Base-by-base conservation (phyloP, 768 basidiomycete species). In the Chalciporus chontae region DNA sequence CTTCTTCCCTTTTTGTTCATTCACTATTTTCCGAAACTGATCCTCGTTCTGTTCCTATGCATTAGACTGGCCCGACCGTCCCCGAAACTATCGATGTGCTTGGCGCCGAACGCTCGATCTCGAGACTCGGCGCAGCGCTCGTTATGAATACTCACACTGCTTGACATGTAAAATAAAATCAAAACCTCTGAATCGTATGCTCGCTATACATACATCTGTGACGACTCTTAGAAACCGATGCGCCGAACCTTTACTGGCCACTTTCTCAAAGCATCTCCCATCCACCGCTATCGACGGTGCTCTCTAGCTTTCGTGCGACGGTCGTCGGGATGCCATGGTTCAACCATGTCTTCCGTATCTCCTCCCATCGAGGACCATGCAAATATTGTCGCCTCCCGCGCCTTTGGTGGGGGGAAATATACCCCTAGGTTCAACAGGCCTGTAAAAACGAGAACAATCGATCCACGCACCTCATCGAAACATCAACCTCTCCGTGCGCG, bases 401-500 rank as follows among this genome's bases (percentile, higher is more conserved):
- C 64, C 29, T 31, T 31, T 21, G 21, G n/a, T n/a, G n/a, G n/a
- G n/a, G 29, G 8, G 9, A 1, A 31, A 31, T 31, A 31, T 31
- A n/a, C n/a, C 29, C 29, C 29, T 9, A 13, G 29, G 21, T 21
- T 31, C 29, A 31, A 31, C 29, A 8, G 2, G 5, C 10, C 94
- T 94, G 50, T 17, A 19, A 27, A 18, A 11, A 55, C 36, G 8
- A 31, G 29, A 21, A 31, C 29, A 11, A 31, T 31, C 29, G 13
- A 31, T 10, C 7, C 29, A 11, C 29, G 49, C 58, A 92, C 94
- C 91, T 83, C 86, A 95, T 91, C 3, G 87, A 87, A 11, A 90
- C 74, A 65, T 98, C 95, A 2, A 92, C 79, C 61, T 98, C 96
- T 1, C 95, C 96, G 53, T 98, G 96, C 1, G 81, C 80, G 59